Conservation (phyloP, 2,329 filamentous ascomycete species). For the Fusarium sp. region DNA sequence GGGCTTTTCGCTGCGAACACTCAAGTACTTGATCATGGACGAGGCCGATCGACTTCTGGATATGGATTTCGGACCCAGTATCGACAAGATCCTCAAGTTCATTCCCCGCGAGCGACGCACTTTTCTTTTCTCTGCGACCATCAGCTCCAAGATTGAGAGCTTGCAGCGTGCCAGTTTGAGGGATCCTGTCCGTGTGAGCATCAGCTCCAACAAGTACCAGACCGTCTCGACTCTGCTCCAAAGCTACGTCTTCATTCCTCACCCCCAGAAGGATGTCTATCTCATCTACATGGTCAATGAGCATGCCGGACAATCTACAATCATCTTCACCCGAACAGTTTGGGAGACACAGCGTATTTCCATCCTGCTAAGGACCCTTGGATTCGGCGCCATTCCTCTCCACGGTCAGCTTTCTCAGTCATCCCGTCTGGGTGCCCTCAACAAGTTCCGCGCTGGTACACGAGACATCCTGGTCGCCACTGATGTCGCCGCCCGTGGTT, state of each 20-base stretch:
- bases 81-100: constrained; percentile 94
- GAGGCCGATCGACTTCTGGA: constrained; percentile 94
- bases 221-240: constrained; percentile 91
- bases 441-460: constrained; percentile 87
- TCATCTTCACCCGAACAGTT: constrained; percentile 93
- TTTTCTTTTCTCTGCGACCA: constrained; percentile 93
- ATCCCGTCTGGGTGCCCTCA: constrained; percentile 85
- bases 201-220: constrained; percentile 87
- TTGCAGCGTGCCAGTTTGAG: constrained; percentile 89
- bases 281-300: constrained; percentile 89
- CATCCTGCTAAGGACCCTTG: constrained; percentile 84
- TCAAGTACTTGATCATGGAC: constrained; percentile 95
- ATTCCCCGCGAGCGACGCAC: constrained; percentile 83
- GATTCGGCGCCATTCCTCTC: constrained; percentile 90
- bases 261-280: constrained; percentile 90
- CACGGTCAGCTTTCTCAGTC: constrained; percentile 94
- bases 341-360: constrained; percentile 90
- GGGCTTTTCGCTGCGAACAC: constrained; percentile 84
- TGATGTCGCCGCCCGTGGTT: constrained; percentile 91
- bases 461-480: constrained; percentile 91
- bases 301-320: constrained; percentile 84
- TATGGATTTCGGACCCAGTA: constrained; percentile 91
- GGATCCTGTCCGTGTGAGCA: constrained; percentile 85
- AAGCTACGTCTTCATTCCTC: constrained; percentile 87
- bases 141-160: constrained; percentile 93